phyloP scores from a whole-genome alignment of 2,329 filamentous ascomycete species.

The Corniculantispora saksenae region DNA sequence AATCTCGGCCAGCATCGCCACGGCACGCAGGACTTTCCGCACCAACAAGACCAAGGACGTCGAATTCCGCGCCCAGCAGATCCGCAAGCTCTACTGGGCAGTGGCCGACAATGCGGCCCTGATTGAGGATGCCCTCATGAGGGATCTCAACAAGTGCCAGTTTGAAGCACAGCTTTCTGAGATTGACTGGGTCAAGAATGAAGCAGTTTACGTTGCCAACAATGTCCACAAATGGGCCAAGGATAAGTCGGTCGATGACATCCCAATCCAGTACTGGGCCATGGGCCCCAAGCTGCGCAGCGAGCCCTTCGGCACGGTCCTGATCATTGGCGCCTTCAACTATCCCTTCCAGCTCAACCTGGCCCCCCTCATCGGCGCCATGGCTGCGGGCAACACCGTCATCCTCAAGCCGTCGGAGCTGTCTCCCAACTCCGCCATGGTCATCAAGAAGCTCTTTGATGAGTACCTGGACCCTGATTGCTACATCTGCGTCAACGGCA shows the following conservation, averaged over 20 bases:
- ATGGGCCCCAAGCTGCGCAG: conserved; percentile 78
- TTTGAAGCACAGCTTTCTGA: conserved; percentile 77
- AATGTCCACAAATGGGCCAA: conserved; percentile 80
- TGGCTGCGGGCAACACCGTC: conserved; percentile 87
- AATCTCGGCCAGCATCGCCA: conserved; percentile 63
- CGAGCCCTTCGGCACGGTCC: conserved; percentile 79
- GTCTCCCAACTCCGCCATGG: conserved; percentile 72
- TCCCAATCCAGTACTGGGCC: conserved; percentile 66
- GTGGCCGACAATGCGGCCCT: conserved; percentile 75
- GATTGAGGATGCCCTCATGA: conserved; percentile 72
- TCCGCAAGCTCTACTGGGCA: conserved; percentile 94
- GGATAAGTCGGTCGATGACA: conserved; percentile 74
- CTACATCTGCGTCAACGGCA: conserved; percentile 80
- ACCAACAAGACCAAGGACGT: conserved; percentile 80
- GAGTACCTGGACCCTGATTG: conserved; percentile 73
- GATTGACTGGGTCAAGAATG: conserved; percentile 75
- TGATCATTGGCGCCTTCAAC: conserved; percentile 94
- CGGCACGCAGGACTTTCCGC: conserved; percentile 68
- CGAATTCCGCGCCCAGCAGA: conserved; percentile 79
- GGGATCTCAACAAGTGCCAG: conserved; percentile 75
- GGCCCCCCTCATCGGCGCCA: conserved; percentile 81
- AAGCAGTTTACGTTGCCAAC: conserved; percentile 75
- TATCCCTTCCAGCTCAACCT: conserved; percentile 84
- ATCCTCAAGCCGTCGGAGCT: conserved; percentile 90
- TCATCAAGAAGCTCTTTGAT: conserved; percentile 77